phyloP scores from a whole-genome alignment of 441 rosid species.

The Manihot esculenta region DNA sequence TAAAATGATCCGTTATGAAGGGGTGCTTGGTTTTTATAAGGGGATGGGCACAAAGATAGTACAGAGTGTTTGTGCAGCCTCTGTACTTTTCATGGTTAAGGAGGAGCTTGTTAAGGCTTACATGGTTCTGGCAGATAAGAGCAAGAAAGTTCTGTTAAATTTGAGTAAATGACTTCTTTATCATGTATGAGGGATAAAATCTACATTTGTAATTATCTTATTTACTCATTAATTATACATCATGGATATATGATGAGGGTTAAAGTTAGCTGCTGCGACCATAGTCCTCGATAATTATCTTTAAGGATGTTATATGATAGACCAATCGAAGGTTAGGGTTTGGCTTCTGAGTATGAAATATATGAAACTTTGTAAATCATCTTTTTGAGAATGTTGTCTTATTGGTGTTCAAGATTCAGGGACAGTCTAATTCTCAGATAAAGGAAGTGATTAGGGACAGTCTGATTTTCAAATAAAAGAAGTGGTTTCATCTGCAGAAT shows the following conservation, averaged over 20 bases:
- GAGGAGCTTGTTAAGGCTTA: slow-evolving; percentile 67
- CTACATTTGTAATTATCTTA: not conserved
- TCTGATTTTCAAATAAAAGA: too few relatives aligned
- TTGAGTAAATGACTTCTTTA: slow-evolving; percentile 22
- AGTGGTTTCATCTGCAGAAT: not conserved
- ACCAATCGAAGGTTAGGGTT: not conserved
- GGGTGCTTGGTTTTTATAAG: slow-evolving; percentile 57
- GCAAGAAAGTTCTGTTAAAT: slow-evolving; percentile 34
- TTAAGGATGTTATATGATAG: not conserved
- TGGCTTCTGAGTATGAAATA: not conserved
- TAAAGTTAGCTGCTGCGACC: not conserved
- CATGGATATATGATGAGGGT: not conserved
- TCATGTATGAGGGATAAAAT: not conserved
- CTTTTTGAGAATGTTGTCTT: not conserved
- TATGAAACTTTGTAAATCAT: not conserved
- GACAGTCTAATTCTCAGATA: not conserved
- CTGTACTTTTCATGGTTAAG: slow-evolving; percentile 72
- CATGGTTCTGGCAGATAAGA: slow-evolving; percentile 40
- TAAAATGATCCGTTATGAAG: slow-evolving; percentile 64
- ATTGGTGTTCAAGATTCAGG: not conserved
- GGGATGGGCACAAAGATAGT: slow-evolving; percentile 81
- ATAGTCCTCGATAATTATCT: not conserved
- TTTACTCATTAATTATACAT: slow-evolving; percentile 3
- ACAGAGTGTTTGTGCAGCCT: slow-evolving; percentile 77
- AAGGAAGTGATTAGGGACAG: too few relatives aligned